Base-by-base conservation (phyloP, 2,329 filamentous ascomycete genomes). In the Neofusicoccum parvum region DNA sequence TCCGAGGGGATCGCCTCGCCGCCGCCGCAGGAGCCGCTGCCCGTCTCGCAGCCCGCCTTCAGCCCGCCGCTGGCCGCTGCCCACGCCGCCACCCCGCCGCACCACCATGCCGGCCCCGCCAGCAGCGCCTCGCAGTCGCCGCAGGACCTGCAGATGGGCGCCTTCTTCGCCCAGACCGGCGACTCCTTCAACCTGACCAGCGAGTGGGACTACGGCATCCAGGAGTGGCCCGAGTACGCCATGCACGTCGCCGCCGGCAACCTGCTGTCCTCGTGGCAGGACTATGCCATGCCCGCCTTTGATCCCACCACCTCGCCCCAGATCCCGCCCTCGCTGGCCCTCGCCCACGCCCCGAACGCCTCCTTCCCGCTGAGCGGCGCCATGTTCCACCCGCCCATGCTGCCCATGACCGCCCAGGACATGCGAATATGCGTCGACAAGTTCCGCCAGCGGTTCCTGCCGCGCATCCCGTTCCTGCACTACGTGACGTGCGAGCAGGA, bases 191-290 rank as follows among this genome's bases (percentile, higher is more conserved):
- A 62, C 32, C 37, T 65, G 20, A 15, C 64, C 54, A 53, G 17
- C 46, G 64, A 65, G 10, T 62, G 45, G 46, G 56, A 41, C 46
- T 53, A 54, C 17, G 64, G 46, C 48, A 48, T 65, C 46, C 53
- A 65, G 9, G 64, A 65, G n/a, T 65, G 63, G 63, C 51, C 63
- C 9, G 53, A 65, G 5, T 65, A 59, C 63, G 11, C 11, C 41
- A 7, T 58, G 51, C 41, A 32, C 17, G 14, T 36, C 12, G 51
- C 32, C 36, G 14, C 6, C 14, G 37, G 20, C 51, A 49, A 41
- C 45, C 17, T 51, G 34, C 23, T 59, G 41, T 20, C 45, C n/a
- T 65, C 63, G 36, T 65, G 63, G 63, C 63, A 65, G 41, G 46
- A 59, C 51, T 65, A 41, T 39, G 51, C 45, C 36, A 59, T 65